Evolutionary conservation across 73 alveolate genomes (phyloP), one percentile per base, ranked within the genome.

Genomic region (Breviolum minutum): DNA sequence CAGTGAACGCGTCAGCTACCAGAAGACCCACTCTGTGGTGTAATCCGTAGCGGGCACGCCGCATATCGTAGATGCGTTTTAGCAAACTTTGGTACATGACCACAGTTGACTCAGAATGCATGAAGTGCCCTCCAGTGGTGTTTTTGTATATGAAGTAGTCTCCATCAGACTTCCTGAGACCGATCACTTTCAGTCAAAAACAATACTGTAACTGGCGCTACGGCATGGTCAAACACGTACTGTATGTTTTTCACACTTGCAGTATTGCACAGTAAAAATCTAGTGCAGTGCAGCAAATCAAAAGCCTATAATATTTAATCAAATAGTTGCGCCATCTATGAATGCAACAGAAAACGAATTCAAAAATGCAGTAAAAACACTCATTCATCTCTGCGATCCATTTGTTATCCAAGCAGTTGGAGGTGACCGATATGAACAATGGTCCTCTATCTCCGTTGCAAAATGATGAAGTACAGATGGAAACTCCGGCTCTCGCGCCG

Each of bases 361-460:
- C 30, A 71, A 8, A 71, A 22, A 71, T 17, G 30, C 26, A 8
- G 10, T 82, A 68, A 40, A 82, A 29, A 13, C 17, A 24, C 71
- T 19, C 13, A 73, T 19, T 48, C 70, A 82, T 68, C 71, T 13
- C 20, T 32, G 32, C 32, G 7, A 48, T 12, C 40, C 11, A 68
- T 24, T 30, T 48, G 32, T 82, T 16, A 14, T 27, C 12, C 68
- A 82, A 40, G 9, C 40, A 9, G 10, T 32, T n/a, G 30, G 71
- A 14, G 0, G 91, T 7, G 0, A 82, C 40, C 3, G 40, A 32
- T 0, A 82, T 61, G 71, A 82, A 82, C 70, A 82, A 1, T 0
- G 91, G 91, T 14, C 91, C 91, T 6, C 63, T 22, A 14, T 82
- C 91, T 2, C 91, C 91, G 71, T 24, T 82, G 7, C 71, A 68